Evolutionary conservation across 495 filamentous ascomycete species (phyloP).

Genomic region (Penicillium subrubescens): DNA sequence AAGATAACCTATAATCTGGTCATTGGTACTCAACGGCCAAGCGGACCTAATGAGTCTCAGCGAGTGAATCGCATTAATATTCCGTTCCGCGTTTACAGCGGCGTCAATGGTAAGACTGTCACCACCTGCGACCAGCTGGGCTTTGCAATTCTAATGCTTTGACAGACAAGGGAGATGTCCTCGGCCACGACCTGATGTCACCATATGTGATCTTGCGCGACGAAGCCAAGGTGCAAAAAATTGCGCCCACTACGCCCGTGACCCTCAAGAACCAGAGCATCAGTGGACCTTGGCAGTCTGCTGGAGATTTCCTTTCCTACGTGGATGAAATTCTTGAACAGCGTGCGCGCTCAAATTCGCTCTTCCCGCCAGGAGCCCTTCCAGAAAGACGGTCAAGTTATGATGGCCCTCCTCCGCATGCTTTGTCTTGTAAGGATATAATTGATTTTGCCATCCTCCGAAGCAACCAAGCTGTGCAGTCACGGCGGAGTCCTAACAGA

Average conservation of each 20-base stretch:
- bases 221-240: constrained; percentile 60
- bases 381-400: constrained; percentile 58
- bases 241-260: constrained; percentile 25
- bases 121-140: not conserved
- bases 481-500: constrained; percentile 72
- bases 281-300: constrained; percentile 43
- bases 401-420: constrained; percentile 31
- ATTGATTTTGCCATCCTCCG: constrained; percentile 89
- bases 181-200: constrained; percentile 87
- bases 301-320: constrained; percentile 70
- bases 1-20: constrained; percentile 91
- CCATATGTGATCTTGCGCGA: constrained; percentile 91
- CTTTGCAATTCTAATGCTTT: constrained; percentile 23
- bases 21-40: constrained; percentile 88
- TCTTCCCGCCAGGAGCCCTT: constrained; percentile 68
- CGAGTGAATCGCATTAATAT: constrained; percentile 86
- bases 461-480: constrained; percentile 63
- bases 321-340: constrained; percentile 77
- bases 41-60: constrained; percentile 73
- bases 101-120: constrained; percentile 67
- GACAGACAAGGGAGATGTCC: constrained; percentile 63
- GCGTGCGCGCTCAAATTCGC: constrained; percentile 51
- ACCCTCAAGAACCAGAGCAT: constrained; percentile 42
- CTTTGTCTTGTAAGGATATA: constrained; percentile 71
- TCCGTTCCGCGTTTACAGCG: constrained; percentile 91